phyloP scores from a whole-genome alignment of 1,284 basidiomycete genomes.

The Afroboletus lepidellus region DNA sequence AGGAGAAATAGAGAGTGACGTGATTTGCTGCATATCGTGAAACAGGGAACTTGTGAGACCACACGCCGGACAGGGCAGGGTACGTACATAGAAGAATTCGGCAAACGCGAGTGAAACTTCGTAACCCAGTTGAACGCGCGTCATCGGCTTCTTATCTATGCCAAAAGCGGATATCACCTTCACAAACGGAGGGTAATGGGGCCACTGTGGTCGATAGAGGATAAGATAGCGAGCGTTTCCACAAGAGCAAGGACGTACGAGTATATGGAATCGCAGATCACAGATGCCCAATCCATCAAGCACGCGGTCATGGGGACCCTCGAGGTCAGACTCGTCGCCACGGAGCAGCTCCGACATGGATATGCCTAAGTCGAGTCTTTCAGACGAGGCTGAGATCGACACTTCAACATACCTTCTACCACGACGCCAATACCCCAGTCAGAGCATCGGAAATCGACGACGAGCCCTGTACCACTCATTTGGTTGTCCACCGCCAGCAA shows the following conservation, averaged over 20 bases:
- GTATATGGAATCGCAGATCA: slow-evolving; percentile 22
- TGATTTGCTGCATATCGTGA: slow-evolving; percentile 16
- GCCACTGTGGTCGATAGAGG: slow-evolving; percentile 20
- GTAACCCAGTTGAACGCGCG: slow-evolving; percentile 26
- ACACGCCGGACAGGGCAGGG: background rate
- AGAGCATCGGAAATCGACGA: slow-evolving; percentile 24
- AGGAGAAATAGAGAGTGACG: slow-evolving; percentile 12
- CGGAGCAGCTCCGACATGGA: slow-evolving; percentile 25
- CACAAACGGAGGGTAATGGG: slow-evolving; percentile 25
- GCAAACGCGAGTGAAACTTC: slow-evolving; percentile 33
- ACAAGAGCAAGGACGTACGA: slow-evolving; percentile 17
- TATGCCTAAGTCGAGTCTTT: slow-evolving; percentile 14
- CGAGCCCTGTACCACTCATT: slow-evolving; percentile 17
- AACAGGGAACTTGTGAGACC: slow-evolving; percentile 5
- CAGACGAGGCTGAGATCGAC: background rate
- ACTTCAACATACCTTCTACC: slow-evolving; percentile 18
- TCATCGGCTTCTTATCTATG: slow-evolving; percentile 17
- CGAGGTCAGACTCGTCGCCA: slow-evolving; percentile 19
- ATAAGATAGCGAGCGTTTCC: background rate
- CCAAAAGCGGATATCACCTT: slow-evolving; percentile 28
- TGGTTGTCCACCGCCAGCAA: slow-evolving; percentile 27
- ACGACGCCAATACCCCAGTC: slow-evolving; percentile 28
- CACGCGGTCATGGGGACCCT: slow-evolving; percentile 22
- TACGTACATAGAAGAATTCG: slow-evolving; percentile 31
- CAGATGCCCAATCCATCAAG: slow-evolving; percentile 21